phyloP scores from a whole-genome alignment of 495 filamentous ascomycete species.

The Penicillium fimorum region DNA sequence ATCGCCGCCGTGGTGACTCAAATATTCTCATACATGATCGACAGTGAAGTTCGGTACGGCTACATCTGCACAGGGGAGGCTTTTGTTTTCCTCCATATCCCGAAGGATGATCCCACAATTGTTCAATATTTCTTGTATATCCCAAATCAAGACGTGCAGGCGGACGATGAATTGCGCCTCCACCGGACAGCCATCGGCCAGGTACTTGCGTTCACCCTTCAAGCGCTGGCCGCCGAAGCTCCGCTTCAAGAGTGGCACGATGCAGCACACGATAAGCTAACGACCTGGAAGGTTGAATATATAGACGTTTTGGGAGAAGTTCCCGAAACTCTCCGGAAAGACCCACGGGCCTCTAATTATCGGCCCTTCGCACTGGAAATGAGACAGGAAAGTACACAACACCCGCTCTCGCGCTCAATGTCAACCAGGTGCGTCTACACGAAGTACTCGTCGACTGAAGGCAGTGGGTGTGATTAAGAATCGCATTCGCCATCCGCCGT shows the following conservation, averaged over 20 bases:
- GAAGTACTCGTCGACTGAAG: too few relatives aligned
- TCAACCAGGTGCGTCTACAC: too few relatives aligned
- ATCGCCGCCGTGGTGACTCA: slow-evolving; percentile 44
- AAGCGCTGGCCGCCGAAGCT: slow-evolving; percentile 35
- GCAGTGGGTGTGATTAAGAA: too few relatives aligned
- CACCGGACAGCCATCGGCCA: slow-evolving; percentile 45
- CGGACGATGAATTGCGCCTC: slow-evolving; percentile 28
- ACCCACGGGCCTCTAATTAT: slow-evolving; percentile 28
- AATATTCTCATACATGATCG: slow-evolving; percentile 50
- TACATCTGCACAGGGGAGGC: slow-evolving; percentile 47
- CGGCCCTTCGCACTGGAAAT: slow-evolving; percentile 29
- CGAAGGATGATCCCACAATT: slow-evolving; percentile 37
- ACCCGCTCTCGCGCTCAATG: slow-evolving; percentile 27
- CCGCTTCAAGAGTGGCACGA: slow-evolving; percentile 41
- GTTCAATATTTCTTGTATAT: too few relatives aligned
- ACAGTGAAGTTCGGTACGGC: slow-evolving; percentile 40
- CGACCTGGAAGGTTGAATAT: slow-evolving; percentile 32
- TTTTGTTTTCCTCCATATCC: slow-evolving; percentile 49
- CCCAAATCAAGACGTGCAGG: slow-evolving; percentile 33
- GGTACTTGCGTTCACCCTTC: slow-evolving; percentile 48
- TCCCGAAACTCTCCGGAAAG: slow-evolving; percentile 28
- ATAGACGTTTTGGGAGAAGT: slow-evolving; percentile 28
- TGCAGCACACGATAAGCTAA: slow-evolving; percentile 24
- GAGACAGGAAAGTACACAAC: slow-evolving; percentile 25
- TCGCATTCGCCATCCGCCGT: too few relatives aligned